Evolutionary conservation across 441 rosid species (phyloP), one percentile per base, ranked within the genome.

Genomic region (Adansonia rubrostipa): DNA sequence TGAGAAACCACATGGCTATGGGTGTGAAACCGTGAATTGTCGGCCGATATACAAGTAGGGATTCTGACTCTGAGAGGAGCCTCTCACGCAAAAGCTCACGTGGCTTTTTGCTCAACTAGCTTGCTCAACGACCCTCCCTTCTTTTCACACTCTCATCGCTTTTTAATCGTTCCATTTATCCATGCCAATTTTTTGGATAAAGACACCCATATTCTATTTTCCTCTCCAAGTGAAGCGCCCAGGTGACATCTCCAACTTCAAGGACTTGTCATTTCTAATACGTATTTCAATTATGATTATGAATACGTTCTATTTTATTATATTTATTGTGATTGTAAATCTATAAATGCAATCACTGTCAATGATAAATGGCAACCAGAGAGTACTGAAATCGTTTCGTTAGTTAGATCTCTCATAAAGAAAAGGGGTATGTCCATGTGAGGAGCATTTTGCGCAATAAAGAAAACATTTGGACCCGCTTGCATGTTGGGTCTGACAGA

Each of bases 391-490:
- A 40, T 5, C 6, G 44, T 40, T 40, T 4, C 6, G 44, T 40
- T 40, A 40, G 4, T 40, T 40, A 40, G 6, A 40, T 40, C 44
- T 5, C 33, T 28, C 33, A 28, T 28, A 28, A 28, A 28, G 33
- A 36, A 64, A 64, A 33, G 13, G 19, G 45, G 17, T 20, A 6
- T 42, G 24, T 65, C 51, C 71, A 65, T 65, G 71, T 65, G 51
- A 42, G 17, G 48, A 65, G 51, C 48, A 15, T 9, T 42, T 42
- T 8, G 71, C 14, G 36, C 58, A 48, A 69, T 6, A 69, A 47
- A 69, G 14, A 40, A 33, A 67, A 67, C 53, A 69, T 13, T 48
- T 47, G 73, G 73, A 68, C 73, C 40, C 36, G 33, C 54, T 45
- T 28, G 2, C 36, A 54, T 10, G 19, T 13, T 20, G 73, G 57